phyloP scores from a whole-genome alignment of 2,329 filamentous ascomycete genomes.

The Nothophaeocryptopus gaeumannii region DNA sequence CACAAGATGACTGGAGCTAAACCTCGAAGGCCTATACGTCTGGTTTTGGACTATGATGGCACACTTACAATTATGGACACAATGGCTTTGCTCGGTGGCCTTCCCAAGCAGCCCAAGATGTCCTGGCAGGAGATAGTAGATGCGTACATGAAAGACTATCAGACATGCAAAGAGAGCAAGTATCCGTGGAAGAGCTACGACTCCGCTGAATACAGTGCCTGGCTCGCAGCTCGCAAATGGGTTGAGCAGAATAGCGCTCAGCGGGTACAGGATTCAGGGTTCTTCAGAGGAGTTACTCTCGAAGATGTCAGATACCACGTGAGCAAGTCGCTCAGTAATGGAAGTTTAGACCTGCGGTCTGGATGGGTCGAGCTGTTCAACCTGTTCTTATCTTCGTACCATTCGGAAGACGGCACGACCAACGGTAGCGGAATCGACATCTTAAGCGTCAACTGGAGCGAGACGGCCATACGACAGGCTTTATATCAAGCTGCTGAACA shows the following conservation, averaged over 20 bases:
- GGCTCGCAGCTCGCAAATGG: conserved; percentile 37
- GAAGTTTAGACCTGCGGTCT: conserved; percentile 36
- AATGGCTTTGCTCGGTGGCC: conserved; percentile 41
- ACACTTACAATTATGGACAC: conserved; percentile 48
- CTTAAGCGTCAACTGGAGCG: conserved; percentile 50
- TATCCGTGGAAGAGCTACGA: conserved; percentile 29
- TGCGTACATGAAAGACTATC: conserved; percentile 44
- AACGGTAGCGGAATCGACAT: conserved; percentile 32
- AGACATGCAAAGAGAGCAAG: conserved; percentile 32
- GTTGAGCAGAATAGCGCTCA: conserved; percentile 43
- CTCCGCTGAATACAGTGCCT: conserved; percentile 36
- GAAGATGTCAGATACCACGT: conserved; percentile 30
- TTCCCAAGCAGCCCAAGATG: conserved; percentile 32
- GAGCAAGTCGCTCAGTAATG: conserved; percentile 32
- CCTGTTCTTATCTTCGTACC: conserved; percentile 14
- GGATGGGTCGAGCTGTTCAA: conserved; percentile 38
- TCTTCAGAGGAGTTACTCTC: conserved; percentile 40
- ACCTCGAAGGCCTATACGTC: conserved; percentile 18
- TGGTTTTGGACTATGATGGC: conserved; percentile 49
- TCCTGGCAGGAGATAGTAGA: conserved; percentile 39
- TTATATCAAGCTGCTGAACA: conserved; percentile 13
- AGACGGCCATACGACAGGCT: conserved; percentile 38
- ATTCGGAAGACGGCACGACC: not conserved
- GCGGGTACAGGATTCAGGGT: conserved; percentile 38
- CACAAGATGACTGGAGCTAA: conserved; percentile 11